A percentile compares a stretch with the other conserved stretches of the same genome.
phyloP scores from a whole-genome alignment of 2,329 filamentous ascomycete species.

The Colletotrichum lupini region DNA sequence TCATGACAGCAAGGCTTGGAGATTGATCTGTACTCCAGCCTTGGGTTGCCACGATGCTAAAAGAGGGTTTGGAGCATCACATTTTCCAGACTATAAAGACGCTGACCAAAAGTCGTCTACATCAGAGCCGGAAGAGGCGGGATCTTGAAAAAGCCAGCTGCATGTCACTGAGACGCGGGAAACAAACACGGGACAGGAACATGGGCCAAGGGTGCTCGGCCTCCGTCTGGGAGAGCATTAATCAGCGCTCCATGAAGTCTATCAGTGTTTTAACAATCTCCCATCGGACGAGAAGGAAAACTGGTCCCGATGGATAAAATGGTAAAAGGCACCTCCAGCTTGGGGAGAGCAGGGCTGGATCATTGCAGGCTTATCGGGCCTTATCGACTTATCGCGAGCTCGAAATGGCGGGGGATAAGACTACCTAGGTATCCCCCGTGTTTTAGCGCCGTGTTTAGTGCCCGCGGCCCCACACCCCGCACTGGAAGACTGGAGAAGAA shows the following conservation, averaged over 20 bases:
- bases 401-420: slow-evolving; percentile 6
- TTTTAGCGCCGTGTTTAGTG: slow-evolving; percentile 29
- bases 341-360: not conserved
- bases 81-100: too few species aligned
- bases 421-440: slow-evolving; percentile 13
- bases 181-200: slow-evolving; percentile 5
- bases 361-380: slow-evolving; percentile 14
- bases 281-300: not conserved
- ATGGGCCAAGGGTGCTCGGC: not conserved
- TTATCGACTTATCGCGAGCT: slow-evolving; percentile 4
- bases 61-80: too few species aligned
- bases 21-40: not conserved
- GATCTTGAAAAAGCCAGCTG: not conserved
- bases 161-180: not conserved
- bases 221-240: slow-evolving; percentile 1
- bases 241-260: not conserved
- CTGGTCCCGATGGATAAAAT: not conserved
- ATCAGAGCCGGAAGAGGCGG: slow-evolving; percentile 12
- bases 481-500: slow-evolving; percentile 25
- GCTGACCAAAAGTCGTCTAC: not conserved
- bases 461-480: slow-evolving; percentile 26
- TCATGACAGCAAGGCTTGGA: not conserved
- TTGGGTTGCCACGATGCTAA: not conserved
- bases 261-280: not conserved
- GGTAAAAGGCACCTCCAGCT: not conserved